Percentiles rank a stretch among this genome's conserved stretches.
These are phyloP conservation scores for Nadsonia commutata DNA, from an alignment of 1,139 yeast species.

Conservation along the genomic window DNA sequence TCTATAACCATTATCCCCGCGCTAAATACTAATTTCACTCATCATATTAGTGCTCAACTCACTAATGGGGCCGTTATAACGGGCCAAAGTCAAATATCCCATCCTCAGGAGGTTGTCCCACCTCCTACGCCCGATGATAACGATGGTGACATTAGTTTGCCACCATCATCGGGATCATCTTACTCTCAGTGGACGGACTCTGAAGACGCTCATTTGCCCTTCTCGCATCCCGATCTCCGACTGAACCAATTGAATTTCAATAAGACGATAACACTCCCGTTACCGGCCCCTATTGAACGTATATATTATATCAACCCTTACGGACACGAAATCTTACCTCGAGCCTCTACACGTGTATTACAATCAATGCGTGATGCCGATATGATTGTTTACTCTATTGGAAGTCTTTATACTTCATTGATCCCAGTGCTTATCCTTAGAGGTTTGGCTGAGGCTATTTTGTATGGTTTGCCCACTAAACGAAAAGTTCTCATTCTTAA, in stretches of 20 bases:
- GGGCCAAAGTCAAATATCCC: conserved; percentile 93
- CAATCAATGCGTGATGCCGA: conserved; percentile 38
- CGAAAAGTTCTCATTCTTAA: conserved; percentile 38
- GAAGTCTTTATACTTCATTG: conserved; percentile 77
- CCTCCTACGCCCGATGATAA: neutral
- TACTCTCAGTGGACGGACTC: conserved; percentile 22
- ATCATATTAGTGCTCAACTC: conserved; percentile 70
- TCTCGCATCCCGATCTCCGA: conserved; percentile 65
- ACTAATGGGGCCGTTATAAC: conserved; percentile 60
- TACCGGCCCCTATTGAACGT: conserved; percentile 61
- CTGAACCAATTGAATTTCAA: conserved; percentile 62
- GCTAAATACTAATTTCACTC: conserved; percentile 68
- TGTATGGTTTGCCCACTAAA: conserved; percentile 15
- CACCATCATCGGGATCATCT: conserved; percentile 4
- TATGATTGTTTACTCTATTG: conserved; percentile 62
- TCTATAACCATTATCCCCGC: conserved; percentile 58
- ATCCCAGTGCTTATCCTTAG: conserved; percentile 61
- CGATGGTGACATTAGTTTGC: neutral
- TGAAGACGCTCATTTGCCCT: conserved; percentile 56
- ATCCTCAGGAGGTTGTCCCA: conserved; percentile 34
- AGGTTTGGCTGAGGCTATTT: conserved; percentile 43
- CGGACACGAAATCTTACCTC: conserved; percentile 76
- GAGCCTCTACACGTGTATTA: conserved; percentile 52
- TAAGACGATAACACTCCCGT: conserved; percentile 39
- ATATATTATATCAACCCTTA: conserved; percentile 75